These are phyloP conservation scores for Neoboletus subvelutipes DNA, from an alignment of 768 basidiomycete genomes.

Conservation along the genomic window DNA sequence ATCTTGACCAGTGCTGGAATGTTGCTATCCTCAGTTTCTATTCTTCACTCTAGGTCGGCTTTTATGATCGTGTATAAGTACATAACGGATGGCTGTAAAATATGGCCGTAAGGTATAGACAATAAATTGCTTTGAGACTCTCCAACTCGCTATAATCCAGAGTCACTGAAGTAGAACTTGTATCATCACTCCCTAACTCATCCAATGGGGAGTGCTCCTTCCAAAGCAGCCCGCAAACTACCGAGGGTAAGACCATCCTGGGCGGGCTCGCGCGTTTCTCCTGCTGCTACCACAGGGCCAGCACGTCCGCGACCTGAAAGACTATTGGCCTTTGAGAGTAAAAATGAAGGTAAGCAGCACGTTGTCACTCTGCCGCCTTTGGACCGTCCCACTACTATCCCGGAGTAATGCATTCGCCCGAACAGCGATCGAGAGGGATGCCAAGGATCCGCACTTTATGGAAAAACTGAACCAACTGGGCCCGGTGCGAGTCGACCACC, in stretches of 20 bases:
- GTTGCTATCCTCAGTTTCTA: slow-evolving; percentile 32
- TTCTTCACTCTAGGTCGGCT: slow-evolving; percentile 33
- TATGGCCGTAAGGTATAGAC: slow-evolving; percentile 36
- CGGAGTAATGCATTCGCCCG: background rate
- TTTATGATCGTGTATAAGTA: slow-evolving; percentile 40
- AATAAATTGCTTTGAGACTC: slow-evolving; percentile 20
- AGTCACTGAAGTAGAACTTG: background rate
- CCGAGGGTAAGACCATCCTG: slow-evolving; percentile 51
- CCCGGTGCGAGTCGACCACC: slow-evolving; percentile 68
- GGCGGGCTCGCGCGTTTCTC: slow-evolving; percentile 45
- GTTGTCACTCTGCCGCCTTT: background rate
- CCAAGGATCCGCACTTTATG: slow-evolving; percentile 70
- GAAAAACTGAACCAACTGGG: slow-evolving; percentile 64
- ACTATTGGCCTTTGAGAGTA: slow-evolving; percentile 50
- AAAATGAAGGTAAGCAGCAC: slow-evolving; percentile 42
- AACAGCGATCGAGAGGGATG: slow-evolving; percentile 61
- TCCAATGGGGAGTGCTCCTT: slow-evolving; percentile 59
- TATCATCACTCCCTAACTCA: background rate
- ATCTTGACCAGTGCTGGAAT: slow-evolving; percentile 33
- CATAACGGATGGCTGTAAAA: slow-evolving; percentile 40
- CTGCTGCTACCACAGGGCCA: slow-evolving; percentile 4
- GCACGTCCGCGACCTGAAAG: slow-evolving; percentile 17
- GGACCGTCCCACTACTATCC: background rate
- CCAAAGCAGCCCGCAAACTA: slow-evolving; percentile 58
- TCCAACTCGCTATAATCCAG: background rate